Evolutionary conservation across 768 basidiomycete species (phyloP), one percentile per base, ranked within the genome.

Genomic region (Rhizopogon vulgaris): DNA sequence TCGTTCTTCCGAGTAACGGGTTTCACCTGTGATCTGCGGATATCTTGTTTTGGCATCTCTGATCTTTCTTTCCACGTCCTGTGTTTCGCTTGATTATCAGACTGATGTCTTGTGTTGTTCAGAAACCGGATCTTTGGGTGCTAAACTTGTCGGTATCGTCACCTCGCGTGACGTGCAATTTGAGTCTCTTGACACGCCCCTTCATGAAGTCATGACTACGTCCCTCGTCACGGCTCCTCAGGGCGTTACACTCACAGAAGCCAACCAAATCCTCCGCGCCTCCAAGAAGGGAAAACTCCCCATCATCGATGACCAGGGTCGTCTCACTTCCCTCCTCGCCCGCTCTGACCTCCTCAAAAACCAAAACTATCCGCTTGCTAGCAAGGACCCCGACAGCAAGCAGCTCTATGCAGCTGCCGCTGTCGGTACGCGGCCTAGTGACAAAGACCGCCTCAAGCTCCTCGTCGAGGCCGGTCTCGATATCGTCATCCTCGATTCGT

Each of bases 201-300:
- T 98, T 37, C 73, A 80, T 18, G 76, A 87, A 36, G 83, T 97
- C 53, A 99, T 99, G 95, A 95, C 90, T 46, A 90, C 79, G 40
- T 73, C 78, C 47, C 82, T 97, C 51, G 85, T 97, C 63, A 92
- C 90, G 27, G 96, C 92, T 7, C 77, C 76, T 1, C 78, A 90
- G 58, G 95, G 96, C 24, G 85, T 97, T 60, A 96, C 92, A 3
- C 85, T 99, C 39, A 64, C 78, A 34, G 85, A 96, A 69, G 96
- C 96, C 56, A 98, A 99, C 75, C 75, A 83, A 64, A 88, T 99
- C 63, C 85, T 99, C 22, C 92, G 94, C 38, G 85, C 90, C 67
- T 95, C 87, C 27, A 98, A 98, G 69, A 98, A 96, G 76, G 96
- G 96, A 48, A 99, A 99, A 67, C 83, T 98, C 2, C 96, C 94